Evolutionary conservation across 2,329 filamentous ascomycete genomes (phyloP).

Genomic region (Pseudogymnoascus sp.): DNA sequence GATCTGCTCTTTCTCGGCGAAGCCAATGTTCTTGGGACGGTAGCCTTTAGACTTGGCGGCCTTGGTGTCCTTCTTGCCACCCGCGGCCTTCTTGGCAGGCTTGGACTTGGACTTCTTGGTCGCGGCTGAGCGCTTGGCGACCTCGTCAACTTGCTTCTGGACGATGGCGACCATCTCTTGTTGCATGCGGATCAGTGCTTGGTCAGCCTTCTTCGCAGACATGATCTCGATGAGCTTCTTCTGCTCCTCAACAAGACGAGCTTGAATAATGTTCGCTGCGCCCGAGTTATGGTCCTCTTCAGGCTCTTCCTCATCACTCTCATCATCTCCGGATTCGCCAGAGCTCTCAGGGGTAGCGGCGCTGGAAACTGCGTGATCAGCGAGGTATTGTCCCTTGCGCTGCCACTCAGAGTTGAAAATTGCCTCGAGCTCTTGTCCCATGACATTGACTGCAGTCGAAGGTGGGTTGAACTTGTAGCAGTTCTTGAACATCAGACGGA

Average conservation of each 20-base stretch:
- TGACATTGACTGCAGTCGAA: constrained; percentile 64
- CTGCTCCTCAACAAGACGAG: constrained; percentile 49
- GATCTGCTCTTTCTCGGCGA: constrained; percentile 84
- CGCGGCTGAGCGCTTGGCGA: constrained; percentile 42
- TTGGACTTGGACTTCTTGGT: constrained; percentile 52
- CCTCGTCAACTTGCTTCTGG: constrained; percentile 55
- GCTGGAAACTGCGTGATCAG: constrained; percentile 60
- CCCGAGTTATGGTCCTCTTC: constrained; percentile 36
- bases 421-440: constrained; percentile 66
- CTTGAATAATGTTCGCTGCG: constrained; percentile 33
- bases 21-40: constrained; percentile 52
- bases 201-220: constrained; percentile 43
- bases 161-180: constrained; percentile 58
- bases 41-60: constrained; percentile 33
- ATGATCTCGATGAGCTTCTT: constrained; percentile 51
- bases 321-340: constrained; percentile 67
- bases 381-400: constrained; percentile 75
- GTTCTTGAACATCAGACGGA: constrained; percentile 79
- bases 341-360: constrained; percentile 58
- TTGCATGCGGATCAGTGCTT: constrained; percentile 48
- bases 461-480: constrained; percentile 88
- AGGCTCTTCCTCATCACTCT: constrained; percentile 54
- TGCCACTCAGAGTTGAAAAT: constrained; percentile 71
- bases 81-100: constrained; percentile 31
- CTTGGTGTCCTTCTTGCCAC: constrained; percentile 24